phyloP scores from a whole-genome alignment of 2,329 filamentous ascomycete genomes.

The Colletotrichum sp. region DNA sequence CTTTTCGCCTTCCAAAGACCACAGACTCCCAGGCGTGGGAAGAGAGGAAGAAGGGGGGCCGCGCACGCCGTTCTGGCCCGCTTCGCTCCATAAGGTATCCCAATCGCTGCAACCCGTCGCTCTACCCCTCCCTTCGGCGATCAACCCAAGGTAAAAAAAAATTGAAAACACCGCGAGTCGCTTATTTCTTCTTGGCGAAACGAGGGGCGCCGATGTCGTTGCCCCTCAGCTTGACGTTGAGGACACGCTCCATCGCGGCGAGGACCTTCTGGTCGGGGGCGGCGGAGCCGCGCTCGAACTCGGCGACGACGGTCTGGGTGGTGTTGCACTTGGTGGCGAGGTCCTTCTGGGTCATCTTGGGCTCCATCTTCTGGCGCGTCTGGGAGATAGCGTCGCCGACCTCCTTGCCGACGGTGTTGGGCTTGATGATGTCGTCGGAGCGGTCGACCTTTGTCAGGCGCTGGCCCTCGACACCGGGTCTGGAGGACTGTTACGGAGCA shows the following conservation, averaged over 20 bases:
- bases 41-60: not conserved
- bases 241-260: constrained; percentile 76
- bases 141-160: not conserved
- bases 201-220: constrained; percentile 84
- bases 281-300: constrained; percentile 83
- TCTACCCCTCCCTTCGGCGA: not conserved
- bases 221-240: constrained; percentile 89
- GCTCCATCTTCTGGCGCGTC: constrained; percentile 80
- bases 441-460: constrained; percentile 98
- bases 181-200: constrained; percentile 74
- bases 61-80: not conserved
- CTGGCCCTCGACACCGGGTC: constrained; percentile 78
- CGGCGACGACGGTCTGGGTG: constrained; percentile 77
- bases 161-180: not conserved
- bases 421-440: constrained; percentile 96
- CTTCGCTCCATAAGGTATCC: not conserved
- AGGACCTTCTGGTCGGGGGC: constrained; percentile 86
- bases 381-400: constrained; percentile 85
- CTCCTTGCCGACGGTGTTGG: constrained; percentile 82
- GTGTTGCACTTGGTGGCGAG: constrained; percentile 89
- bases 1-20: constrained; percentile 4
- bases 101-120: not conserved
- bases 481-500: constrained; percentile 46
- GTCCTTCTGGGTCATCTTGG: constrained; percentile 95
- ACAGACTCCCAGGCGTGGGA: constrained; percentile 8